Base-by-base conservation (phyloP, 2,329 filamentous ascomycete species). In the Moelleriella libera region DNA sequence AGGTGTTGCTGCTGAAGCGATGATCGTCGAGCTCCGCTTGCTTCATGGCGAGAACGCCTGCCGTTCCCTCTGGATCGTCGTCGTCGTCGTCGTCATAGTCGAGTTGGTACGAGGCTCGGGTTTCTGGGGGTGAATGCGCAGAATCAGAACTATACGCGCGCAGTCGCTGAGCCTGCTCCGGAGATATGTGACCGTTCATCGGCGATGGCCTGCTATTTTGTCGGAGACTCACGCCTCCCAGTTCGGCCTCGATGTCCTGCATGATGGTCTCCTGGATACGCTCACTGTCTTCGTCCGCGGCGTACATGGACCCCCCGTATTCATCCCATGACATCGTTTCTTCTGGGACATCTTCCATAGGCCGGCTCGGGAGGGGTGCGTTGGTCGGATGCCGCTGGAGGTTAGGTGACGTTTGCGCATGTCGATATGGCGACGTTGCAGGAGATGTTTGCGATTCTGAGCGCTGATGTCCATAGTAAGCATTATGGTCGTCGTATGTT, bases 51-150 rank as follows among this genome's bases (percentile, higher is more conserved):
- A 85, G 77, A 46, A 94, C 68, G 12, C 92, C 90, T 50, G 87
- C 87, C 40, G 84, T 82, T 21, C 85, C 90, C 63, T 96, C 90
- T 0, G 85, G 80, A 59, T 97, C 90, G 58, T 88, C 94, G 45
- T 94, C 88, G 47, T 90, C 74, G 30, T 74, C 68, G 37, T 72
- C 49, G 10, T 49, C 45, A 30, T 14, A 47, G 30, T n/a, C 44
- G 41, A 6, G 42, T 51, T 40, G 47, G 47, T 5, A 32, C 12
- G 55, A 51, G 5, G 12, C 28, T 31, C 56, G 55, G 45, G 54
- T 55, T 8, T 51, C 53, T 6, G 51, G 51, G 9, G 52, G 54
- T 5, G 59, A 12, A 71, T 76, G n/a, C 68, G 72, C 6, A 69
- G 70, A 32, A 61, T 48, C 68, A 1, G 75, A 76, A 53, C 70